Conservation (phyloP, 495 filamentous ascomycete species). For the Symbiotaphrina buchneri region DNA sequence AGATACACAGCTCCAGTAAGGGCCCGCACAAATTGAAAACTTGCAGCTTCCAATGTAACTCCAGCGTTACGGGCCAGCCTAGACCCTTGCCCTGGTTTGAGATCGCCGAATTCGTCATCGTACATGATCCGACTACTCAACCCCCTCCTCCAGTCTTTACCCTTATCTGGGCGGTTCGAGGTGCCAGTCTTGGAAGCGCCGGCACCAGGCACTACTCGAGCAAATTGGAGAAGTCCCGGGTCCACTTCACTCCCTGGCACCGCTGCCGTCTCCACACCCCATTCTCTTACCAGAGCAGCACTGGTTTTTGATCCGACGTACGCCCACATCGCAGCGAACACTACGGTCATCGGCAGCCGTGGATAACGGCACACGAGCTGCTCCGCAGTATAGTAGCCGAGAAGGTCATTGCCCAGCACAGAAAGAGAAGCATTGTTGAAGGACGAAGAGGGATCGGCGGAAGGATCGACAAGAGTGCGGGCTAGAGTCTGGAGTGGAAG, state of each 20-base stretch:
- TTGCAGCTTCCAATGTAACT: constrained; percentile 23
- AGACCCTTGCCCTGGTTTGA: constrained; percentile 16
- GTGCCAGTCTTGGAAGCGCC: constrained; percentile 15
- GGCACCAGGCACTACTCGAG: constrained; percentile 31
- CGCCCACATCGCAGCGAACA: constrained; percentile 64
- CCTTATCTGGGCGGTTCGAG: constrained; percentile 8
- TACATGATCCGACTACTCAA: constrained; percentile 48
- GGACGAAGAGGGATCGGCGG: constrained; percentile 48
- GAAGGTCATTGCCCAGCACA: constrained; percentile 57
- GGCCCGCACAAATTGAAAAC: constrained; percentile 52
- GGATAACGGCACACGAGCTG: constrained; percentile 70
- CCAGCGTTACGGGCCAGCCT: constrained; percentile 13
- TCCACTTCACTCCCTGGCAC: constrained; percentile 80
- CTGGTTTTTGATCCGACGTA: constrained; percentile 57
- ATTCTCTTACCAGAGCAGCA: constrained; percentile 45
- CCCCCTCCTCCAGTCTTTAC: constrained; percentile 39
- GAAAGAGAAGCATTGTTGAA: constrained; percentile 74
- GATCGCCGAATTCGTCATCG: constrained; percentile 61
- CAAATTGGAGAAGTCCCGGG: constrained; percentile 76
- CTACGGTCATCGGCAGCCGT: constrained; percentile 60
- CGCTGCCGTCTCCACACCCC: constrained; percentile 74
- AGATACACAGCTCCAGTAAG: constrained; percentile 68
- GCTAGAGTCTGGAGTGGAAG: constrained; percentile 74
- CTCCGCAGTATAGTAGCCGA: constrained; percentile 74
- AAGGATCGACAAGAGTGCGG: constrained; percentile 60